Evolutionary conservation across 2,329 filamentous ascomycete species (phyloP).

Genomic region (Geosmithia putterillii): DNA sequence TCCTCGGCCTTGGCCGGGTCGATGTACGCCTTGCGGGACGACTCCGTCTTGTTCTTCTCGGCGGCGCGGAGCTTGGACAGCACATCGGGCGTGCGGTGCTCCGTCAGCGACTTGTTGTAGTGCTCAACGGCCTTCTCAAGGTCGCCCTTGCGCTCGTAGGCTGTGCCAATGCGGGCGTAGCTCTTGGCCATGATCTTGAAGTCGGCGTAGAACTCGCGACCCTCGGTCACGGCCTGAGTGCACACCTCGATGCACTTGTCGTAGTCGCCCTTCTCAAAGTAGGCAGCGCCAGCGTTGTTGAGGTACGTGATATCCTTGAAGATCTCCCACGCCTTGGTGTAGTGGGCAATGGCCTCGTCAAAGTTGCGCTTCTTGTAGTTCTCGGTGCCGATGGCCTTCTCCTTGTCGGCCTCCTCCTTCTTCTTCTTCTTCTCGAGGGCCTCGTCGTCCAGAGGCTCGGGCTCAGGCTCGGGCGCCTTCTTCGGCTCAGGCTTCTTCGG

Average conservation of each 20-base stretch:
- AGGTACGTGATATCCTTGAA: constrained; percentile 96
- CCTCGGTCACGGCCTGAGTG: constrained; percentile 79
- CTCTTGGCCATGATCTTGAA: constrained; percentile 98
- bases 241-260: constrained; percentile 78
- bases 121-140: constrained; percentile 68
- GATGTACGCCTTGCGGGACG: constrained; percentile 68
- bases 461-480: constrained; percentile 47
- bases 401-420: constrained; percentile 84
- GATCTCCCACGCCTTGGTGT: constrained; percentile 86
- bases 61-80: constrained; percentile 83
- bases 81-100: constrained; percentile 91
- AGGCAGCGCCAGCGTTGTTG: constrained; percentile 87
- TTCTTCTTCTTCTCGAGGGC: constrained; percentile 73
- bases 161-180: constrained; percentile 88
- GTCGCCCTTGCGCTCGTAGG: constrained; percentile 84
- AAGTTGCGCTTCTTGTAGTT: constrained; percentile 98
- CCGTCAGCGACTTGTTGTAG: constrained; percentile 88
- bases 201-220: constrained; percentile 79
- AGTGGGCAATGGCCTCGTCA: constrained; percentile 87
- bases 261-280: constrained; percentile 94
- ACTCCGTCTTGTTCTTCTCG: constrained; percentile 74
- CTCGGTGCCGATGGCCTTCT: constrained; percentile 88
- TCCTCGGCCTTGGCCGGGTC: constrained; percentile 89
- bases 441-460: constrained; percentile 71
- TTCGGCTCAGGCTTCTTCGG: constrained; percentile 33